Conservation (phyloP, 495 filamentous ascomycete genomes). For the Aspergillus cristatus region DNA sequence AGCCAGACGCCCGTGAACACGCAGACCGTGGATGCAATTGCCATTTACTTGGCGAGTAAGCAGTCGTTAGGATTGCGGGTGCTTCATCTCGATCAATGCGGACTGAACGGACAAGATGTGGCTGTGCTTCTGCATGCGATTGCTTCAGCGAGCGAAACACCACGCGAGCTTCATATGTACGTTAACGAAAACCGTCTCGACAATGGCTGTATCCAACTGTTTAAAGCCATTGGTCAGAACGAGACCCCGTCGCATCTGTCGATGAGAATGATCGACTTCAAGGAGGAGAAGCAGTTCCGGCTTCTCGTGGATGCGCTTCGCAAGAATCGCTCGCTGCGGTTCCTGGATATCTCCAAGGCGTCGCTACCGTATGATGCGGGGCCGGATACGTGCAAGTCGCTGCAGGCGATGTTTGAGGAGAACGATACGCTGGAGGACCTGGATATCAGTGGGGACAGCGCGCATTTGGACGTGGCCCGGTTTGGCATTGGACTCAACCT, state of each 20-base stretch:
- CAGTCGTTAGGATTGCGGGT: conserved; percentile 57
- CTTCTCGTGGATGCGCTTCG: conserved; percentile 63
- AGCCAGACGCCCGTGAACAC: conserved; percentile 55
- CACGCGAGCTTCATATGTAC: conserved; percentile 63
- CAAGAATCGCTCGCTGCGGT: conserved; percentile 61
- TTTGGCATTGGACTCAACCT: conserved; percentile 75
- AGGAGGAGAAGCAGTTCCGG: conserved; percentile 66
- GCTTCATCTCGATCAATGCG: conserved; percentile 69
- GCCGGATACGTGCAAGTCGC: conserved; percentile 60
- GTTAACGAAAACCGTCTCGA: conserved; percentile 79
- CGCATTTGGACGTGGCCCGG: conserved; percentile 75
- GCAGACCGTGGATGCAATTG: conserved; percentile 47
- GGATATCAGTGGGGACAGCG: conserved; percentile 83
- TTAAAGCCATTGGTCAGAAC: conserved; percentile 54
- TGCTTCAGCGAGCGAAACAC: conserved; percentile 36
- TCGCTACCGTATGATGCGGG: conserved; percentile 73
- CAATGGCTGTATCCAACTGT: conserved; percentile 58
- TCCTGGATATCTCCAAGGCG: conserved; percentile 81
- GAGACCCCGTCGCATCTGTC: conserved; percentile 62
- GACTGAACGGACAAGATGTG: conserved; percentile 66
- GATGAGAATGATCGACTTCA: conserved; percentile 81
- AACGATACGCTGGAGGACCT: conserved; percentile 71
- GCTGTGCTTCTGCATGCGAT: conserved; percentile 73
- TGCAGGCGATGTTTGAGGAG: conserved; percentile 66
- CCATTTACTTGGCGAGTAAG: conserved; percentile 52